Base-by-base conservation (phyloP, 164 flowering plant genomes). In the Chloranthus sessilifolius region DNA sequence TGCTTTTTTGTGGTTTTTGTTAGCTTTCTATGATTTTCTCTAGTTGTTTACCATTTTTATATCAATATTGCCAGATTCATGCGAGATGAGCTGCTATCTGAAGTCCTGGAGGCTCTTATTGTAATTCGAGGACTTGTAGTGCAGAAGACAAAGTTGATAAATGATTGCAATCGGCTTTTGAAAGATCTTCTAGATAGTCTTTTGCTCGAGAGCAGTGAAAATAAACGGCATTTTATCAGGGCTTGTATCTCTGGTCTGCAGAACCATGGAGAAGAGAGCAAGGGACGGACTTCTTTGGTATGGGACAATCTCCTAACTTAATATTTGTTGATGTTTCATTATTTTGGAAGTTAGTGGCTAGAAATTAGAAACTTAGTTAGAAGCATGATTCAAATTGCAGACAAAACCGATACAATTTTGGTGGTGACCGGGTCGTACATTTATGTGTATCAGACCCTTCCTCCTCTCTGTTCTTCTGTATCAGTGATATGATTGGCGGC, bases 151-250 rank as follows among this genome's bases (percentile, higher is more conserved):
- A 94, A 94, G 74, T 66, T 94, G 49, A 94, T 89, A 19, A 68
- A 85, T 76, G 99, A 94, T 61, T 89, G 99, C 74, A 89, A 85
- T 65, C 78, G 76, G 46, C 90, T 89, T 47, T 60, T 94, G 29
- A 89, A 87, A 63, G 99, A 94, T 55, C 95, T 94, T 57, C 70
- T 94, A 2, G 97, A 94, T 41, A 69, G 96, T 58, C 97, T 94
- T 62, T 69, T 94, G 56, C 86, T 89, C 24, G 99, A 94, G 73
- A 94, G 92, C 76, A 78, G 80, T 60, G 92, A 94, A 64, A 94
- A 94, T 55, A 89, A 94, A 54, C 66, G 82, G 19, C 95, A 89
- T 52, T 94, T 94, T 48, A 89, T 94, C 34, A 74, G 82, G 41
- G 99, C 99, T 2, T 86, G 99, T 64, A 75, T 94, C 15, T 55